Base-by-base conservation (phyloP, 2,329 filamentous ascomycete species). In the Daldinia eschscholtzii region DNA sequence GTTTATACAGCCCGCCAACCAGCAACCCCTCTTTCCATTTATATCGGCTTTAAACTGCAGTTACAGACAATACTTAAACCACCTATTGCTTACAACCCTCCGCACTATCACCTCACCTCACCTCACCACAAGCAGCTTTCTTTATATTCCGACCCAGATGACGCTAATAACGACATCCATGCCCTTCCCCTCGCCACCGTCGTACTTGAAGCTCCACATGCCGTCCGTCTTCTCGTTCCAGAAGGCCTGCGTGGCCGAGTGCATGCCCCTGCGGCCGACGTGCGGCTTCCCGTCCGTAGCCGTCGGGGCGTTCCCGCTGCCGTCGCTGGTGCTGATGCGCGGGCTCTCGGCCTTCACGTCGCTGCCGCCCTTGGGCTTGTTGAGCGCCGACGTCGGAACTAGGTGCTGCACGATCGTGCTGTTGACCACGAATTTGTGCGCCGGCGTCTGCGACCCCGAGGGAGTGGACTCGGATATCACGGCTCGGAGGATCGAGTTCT, bases 381-480 rank as follows among this genome's bases (percentile, higher is more conserved):
- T 91, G 57, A 89, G 83, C 63, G 88, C 83, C 33, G 88, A 87
- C 12, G 88, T 91, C 61, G 91, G 88, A 20, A 91, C 88, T 37
- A 95, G 86, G 84, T 98, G 95, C 85, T 99, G 95, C 75, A 98
- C 97, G 79, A 98, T 98, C 73, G 95, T 98, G 85, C 93, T 97
- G 87, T 97, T 98, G 83, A 97, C 94, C 75, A 94, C 93, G 83
- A 95, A 98, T 83, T 98, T 98, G 88, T 91, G 97, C 15, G 84
- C 81, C 4, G 92, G 91, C 28, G 88, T 83, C 30, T 85, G 81
- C 68, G 85, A 83, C 69, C 85, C 82, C 55, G 85, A 79, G 18
- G 88, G 86, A 18, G 87, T 89, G 57, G 91, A 90, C 79, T 94
- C 92, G 73, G 91, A 90, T 81, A 95, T 93, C 72, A 95, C 86